A percentile compares a stretch with the other conserved stretches of the same genome.
These are phyloP conservation scores for Pestalotiopsis sp. DNA, from an alignment of 2,329 filamentous ascomycete genomes.

Conservation along the genomic window DNA sequence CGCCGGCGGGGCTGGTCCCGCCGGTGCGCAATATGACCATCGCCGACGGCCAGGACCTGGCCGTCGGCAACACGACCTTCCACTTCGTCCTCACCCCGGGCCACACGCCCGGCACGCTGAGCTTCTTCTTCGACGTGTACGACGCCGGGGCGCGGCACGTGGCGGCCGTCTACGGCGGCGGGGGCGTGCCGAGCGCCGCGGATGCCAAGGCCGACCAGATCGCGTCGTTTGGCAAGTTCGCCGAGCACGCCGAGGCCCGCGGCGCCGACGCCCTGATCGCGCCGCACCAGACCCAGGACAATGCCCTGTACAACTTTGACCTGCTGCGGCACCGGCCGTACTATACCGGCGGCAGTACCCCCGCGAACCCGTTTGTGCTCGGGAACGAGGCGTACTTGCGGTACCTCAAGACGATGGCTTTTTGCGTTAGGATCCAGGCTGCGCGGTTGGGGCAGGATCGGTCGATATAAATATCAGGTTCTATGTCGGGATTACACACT, in stretches of 20 bases:
- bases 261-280: slow-evolving; percentile 22
- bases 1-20: slow-evolving; percentile 13
- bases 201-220: slow-evolving; percentile 23
- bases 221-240: slow-evolving; percentile 19
- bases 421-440: slow-evolving; percentile 8
- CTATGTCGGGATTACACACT: too few relatives aligned
- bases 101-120: slow-evolving; percentile 26
- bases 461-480: slow-evolving; percentile 1
- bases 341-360: not conserved
- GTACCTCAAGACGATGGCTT: slow-evolving; percentile 9
- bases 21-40: slow-evolving; percentile 6
- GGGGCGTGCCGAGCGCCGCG: slow-evolving; percentile 20
- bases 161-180: slow-evolving; percentile 27
- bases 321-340: not conserved
- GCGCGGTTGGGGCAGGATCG: not conserved
- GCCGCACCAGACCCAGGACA: slow-evolving; percentile 26
- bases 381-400: slow-evolving; percentile 8
- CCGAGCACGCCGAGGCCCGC: slow-evolving; percentile 11
- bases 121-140: slow-evolving; percentile 22
- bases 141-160: slow-evolving; percentile 22
- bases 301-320: slow-evolving; percentile 17
- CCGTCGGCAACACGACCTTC: slow-evolving; percentile 22
- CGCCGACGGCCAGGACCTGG: slow-evolving; percentile 20
- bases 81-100: slow-evolving; percentile 24
- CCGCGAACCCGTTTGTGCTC: slow-evolving; percentile 5